Evolutionary conservation across 2,329 filamentous ascomycete species (phyloP).

Genomic region (Bipolaris victoriae): DNA sequence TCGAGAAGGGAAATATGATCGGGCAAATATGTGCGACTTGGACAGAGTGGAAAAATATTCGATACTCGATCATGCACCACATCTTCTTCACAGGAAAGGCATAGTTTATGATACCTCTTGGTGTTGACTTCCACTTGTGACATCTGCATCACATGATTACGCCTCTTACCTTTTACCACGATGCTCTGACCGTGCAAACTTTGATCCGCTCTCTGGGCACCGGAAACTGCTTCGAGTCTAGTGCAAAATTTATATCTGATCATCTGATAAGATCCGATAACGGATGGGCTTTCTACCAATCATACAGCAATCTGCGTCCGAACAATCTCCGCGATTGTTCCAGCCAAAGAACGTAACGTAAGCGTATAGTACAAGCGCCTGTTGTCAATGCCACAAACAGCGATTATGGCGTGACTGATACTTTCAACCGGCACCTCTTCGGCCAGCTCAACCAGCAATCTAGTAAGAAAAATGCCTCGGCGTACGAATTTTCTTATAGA

Average conservation of each 20-base stretch:
- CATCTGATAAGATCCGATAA: slow-evolving; percentile 27
- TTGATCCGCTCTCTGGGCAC: not conserved
- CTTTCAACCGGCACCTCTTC: not conserved
- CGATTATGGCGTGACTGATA: not conserved
- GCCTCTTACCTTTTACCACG: not conserved
- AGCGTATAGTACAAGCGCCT: not conserved
- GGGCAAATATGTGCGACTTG: no score
- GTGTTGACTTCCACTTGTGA: not conserved
- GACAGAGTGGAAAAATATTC: no score
- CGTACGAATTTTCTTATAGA: not conserved
- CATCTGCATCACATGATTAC: no score
- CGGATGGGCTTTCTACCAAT: slow-evolving; percentile 7
- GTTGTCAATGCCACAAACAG: not conserved
- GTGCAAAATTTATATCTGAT: slow-evolving; percentile 19
- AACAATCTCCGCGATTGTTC: slow-evolving; percentile 7
- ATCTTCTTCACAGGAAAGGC: no score
- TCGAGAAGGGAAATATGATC: no score
- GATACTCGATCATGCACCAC: no score
- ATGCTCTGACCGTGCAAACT: not conserved
- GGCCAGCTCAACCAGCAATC: not conserved
- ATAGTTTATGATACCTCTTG: not conserved
- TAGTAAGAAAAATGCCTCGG: not conserved
- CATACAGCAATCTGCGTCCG: not conserved
- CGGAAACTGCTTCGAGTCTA: not conserved
- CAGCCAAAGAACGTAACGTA: not conserved